Base-by-base conservation (phyloP, 2,329 filamentous ascomycete genomes). In the Botryotinia convoluta region DNA sequence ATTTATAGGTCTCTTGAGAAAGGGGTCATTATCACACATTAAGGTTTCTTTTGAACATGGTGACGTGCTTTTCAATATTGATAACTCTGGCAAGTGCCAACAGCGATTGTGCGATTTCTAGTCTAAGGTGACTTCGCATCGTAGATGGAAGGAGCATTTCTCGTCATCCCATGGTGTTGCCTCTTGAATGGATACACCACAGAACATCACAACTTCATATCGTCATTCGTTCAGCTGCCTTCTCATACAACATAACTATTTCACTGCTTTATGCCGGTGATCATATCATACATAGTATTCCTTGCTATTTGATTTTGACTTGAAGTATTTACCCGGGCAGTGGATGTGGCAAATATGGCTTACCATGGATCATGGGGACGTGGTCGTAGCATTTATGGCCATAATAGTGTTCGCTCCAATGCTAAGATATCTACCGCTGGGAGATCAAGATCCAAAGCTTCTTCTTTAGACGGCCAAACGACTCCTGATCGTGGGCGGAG, bases 341-440 rank as follows among this genome's bases (percentile, higher is more conserved):
- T 59, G 35, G 10, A 44, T 57, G 62, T 32, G 10, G 4, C 26
- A 39, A 44, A 14, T 22, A 72, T 72, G 71, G 69, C 71, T 16
- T 51, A 73, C 62, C 59, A 70, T 73, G 72, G 37, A 54, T 62
- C 67, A 26, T 64, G 45, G 57, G 37, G 57, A 32, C 71, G 18
- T 57, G 37, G 65, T n/a, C 71, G 26, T 69, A 69, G 65, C 48
- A 16, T 18, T 69, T 22, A 42, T 42, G 48, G 37, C 22, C 65
- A 54, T 45, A 35, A 44, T 18, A 37, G 29, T 35, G 48, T 57
- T 71, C 45, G 72, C 16, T 29, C 62, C 18, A 42, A 22, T 69
- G 18, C 7, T n/a, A 39, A 61, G 44, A 10, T 37, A 39, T 26
- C 32, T 20, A 12, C 16, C 59, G 7, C 18, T n/a, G 32, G 12